phyloP scores from a whole-genome alignment of 169 alveolate genomes.

The Plasmodium billcollinsi region DNA sequence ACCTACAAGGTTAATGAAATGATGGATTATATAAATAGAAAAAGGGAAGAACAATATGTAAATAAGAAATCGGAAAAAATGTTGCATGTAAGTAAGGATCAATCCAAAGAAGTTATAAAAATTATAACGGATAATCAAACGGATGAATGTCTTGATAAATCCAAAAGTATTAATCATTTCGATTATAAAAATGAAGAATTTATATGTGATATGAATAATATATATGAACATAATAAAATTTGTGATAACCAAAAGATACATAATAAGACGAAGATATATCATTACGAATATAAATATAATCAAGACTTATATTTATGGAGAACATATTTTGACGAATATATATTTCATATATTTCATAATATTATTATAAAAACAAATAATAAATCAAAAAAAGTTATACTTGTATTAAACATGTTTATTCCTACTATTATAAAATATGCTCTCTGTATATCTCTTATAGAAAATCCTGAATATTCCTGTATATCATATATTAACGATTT shows the following conservation, averaged over 20 bases:
- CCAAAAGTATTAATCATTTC: background rate
- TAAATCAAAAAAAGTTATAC: conserved; percentile 61
- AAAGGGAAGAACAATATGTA: background rate
- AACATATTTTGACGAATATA: conserved; percentile 54
- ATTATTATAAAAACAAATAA: conserved; percentile 22
- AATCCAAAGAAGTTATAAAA: background rate
- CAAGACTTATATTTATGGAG: conserved; percentile 59
- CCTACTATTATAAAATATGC: conserved; percentile 72
- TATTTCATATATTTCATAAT: conserved; percentile 43
- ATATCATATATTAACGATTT: conserved; percentile 67
- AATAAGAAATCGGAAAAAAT: background rate
- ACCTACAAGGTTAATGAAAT: conserved; percentile 22
- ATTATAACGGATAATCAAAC: background rate
- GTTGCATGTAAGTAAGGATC: background rate
- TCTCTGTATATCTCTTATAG: conserved; percentile 63
- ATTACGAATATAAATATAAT: conserved; percentile 64
- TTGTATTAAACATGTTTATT: conserved; percentile 64
- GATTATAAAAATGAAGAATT: background rate
- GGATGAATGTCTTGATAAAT: background rate
- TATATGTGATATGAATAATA: background rate
- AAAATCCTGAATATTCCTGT: conserved; percentile 38
- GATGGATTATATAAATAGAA: conserved; percentile 11
- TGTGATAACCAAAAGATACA: background rate
- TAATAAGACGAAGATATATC: conserved; percentile 35
- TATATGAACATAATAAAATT: background rate